Conservation (phyloP, 163 green algal species). For the Chlorella variabilis region DNA sequence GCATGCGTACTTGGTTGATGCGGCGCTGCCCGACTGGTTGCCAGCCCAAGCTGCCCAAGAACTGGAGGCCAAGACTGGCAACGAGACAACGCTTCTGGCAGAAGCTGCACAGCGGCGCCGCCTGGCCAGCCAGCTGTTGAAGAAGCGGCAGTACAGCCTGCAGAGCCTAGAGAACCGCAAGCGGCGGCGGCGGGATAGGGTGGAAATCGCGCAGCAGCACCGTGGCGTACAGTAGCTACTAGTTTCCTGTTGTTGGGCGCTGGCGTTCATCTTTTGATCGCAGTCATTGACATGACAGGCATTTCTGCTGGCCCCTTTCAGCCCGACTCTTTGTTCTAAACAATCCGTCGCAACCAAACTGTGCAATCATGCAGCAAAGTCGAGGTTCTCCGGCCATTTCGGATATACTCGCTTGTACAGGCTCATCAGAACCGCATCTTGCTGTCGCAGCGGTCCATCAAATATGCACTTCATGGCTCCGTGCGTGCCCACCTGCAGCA, state of each 20-base stretch:
- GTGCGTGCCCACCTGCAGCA: slow-evolving; percentile 80
- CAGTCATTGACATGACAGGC: no score
- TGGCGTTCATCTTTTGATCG: no score
- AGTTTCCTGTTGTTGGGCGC: background rate
- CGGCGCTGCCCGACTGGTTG: slow-evolving; percentile 12
- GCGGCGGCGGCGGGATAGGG: slow-evolving; percentile 11
- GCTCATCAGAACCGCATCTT: slow-evolving; percentile 92
- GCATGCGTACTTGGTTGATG: background rate
- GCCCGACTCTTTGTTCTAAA: no score
- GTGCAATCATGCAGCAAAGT: slow-evolving; percentile 52
- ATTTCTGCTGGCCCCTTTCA: no score
- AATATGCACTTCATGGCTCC: slow-evolving; percentile 96
- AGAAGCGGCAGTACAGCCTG: slow-evolving; percentile 27
- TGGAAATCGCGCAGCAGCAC: background rate
- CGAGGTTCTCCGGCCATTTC: slow-evolving; percentile 75
- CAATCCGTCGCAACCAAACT: no score
- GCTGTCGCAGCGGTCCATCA: slow-evolving; percentile 87
- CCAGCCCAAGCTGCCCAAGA: background rate
- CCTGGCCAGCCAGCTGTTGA: slow-evolving; percentile 31
- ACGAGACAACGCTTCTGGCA: background rate
- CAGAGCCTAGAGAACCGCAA: slow-evolving; percentile 5
- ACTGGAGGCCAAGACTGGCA: slow-evolving; percentile 21
- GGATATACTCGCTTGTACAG: slow-evolving; percentile 97
- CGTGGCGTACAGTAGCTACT: background rate
- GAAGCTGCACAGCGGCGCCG: background rate